Percentiles rank a stretch among this genome's conserved stretches.
Evolutionary conservation across 352 stramenopile genomes (phyloP).

Genomic region (Phytophthora uliginosa): DNA sequence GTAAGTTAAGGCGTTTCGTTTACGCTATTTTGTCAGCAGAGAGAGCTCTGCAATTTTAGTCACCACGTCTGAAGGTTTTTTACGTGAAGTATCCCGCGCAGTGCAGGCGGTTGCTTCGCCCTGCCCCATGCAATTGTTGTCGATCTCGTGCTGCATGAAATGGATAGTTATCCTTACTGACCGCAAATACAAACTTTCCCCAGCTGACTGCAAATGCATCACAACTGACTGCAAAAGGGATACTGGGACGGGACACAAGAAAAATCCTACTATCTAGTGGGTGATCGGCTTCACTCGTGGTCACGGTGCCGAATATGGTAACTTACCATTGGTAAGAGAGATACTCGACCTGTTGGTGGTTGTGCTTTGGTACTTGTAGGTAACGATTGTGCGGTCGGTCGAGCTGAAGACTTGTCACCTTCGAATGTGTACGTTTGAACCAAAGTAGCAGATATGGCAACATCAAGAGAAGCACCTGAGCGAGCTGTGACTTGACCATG

Average conservation of each 20-base stretch:
- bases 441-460: not conserved
- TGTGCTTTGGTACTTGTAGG: no score
- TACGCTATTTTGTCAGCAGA: constrained; percentile 2
- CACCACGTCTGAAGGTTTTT: constrained; percentile 26
- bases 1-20: constrained; percentile 13
- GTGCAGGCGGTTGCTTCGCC: constrained; percentile 25
- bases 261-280: no score
- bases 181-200: no score
- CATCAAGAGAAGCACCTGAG: not conserved
- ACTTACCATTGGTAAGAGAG: no score
- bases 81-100: constrained; percentile 53
- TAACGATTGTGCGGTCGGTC: no score
- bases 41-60: not conserved
- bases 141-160: constrained; percentile 58
- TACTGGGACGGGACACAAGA: no score
- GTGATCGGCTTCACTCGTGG: no score
- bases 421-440: constrained; percentile 10
- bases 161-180: not conserved
- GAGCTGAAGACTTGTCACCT: not conserved
- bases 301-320: no score
- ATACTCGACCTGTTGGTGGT: not conserved
- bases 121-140: constrained; percentile 43
- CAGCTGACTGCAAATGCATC: no score
- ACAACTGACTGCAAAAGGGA: no score
- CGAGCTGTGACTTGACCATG: constrained; percentile 7